These are phyloP conservation scores for Stentor coeruleus DNA, from an alignment of 73 alveolate genomes.

Conservation along the genomic window DNA sequence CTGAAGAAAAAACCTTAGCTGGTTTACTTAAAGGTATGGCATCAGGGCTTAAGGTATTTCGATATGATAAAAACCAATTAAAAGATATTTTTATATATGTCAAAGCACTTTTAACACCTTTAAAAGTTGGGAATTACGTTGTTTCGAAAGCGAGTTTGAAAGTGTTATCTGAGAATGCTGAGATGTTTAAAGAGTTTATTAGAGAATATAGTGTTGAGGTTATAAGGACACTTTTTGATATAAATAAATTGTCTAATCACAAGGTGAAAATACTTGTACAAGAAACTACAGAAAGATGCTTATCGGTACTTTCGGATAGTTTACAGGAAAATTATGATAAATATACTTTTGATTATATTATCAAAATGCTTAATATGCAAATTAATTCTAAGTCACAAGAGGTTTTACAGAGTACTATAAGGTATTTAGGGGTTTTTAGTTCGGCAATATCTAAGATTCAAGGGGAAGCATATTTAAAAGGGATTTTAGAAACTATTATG, in stretches of 20 bases:
- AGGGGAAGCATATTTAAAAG: slow-evolving; percentile 44
- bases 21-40: slow-evolving; percentile 28
- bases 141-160: slow-evolving; percentile 1
- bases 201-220: background rate
- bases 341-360: slow-evolving; percentile 1
- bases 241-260: background rate
- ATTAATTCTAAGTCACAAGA: background rate
- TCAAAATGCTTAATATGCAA: background rate
- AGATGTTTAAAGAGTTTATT: background rate
- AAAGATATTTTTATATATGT: background rate
- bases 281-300: background rate
- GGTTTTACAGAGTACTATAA: background rate
- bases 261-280: background rate
- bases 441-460: slow-evolving; percentile 38
- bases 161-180: background rate
- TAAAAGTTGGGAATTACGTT: background rate
- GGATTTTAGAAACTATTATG: slow-evolving; percentile 39
- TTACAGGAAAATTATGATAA: background rate
- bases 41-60: background rate
- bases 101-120: slow-evolving; percentile 18
- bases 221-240: background rate
- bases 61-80: background rate
- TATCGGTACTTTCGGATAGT: slow-evolving; percentile 4
- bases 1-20: slow-evolving; percentile 1
- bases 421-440: slow-evolving; percentile 51